These are phyloP conservation scores for Saccharomyces cerevisiae DNA, from an alignment of 805 yeast genomes.

Conservation along the genomic window DNA sequence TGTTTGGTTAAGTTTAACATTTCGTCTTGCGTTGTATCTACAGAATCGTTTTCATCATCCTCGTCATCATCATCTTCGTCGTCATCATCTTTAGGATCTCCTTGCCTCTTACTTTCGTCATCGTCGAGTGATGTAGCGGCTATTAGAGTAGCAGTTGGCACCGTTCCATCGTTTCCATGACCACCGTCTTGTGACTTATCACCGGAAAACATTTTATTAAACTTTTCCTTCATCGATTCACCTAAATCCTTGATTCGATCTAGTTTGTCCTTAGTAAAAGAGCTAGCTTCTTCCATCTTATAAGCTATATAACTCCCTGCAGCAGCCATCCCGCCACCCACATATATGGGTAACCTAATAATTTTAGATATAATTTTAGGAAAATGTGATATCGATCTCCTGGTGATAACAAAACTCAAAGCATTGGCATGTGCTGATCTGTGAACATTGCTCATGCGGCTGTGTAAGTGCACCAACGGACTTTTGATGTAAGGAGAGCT, in stretches of 20 bases:
- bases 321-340: constrained; percentile 90
- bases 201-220: constrained; percentile 25
- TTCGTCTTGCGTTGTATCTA: constrained; percentile 60
- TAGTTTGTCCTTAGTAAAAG: constrained; percentile 59
- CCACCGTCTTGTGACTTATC: constrained; percentile 53
- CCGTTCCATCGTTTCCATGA: constrained; percentile 35
- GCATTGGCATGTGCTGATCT: neutral
- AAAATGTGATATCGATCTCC: constrained; percentile 28
- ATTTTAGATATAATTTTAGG: constrained; percentile 50
- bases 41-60: constrained; percentile 45
- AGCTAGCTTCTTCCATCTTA: constrained; percentile 81
- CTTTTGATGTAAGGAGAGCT: neutral
- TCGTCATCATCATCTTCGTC: constrained; percentile 36
- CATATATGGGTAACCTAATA: constrained; percentile 62
- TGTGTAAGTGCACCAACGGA: neutral
- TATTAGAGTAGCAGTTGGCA: constrained; percentile 26
- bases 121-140: constrained; percentile 30
- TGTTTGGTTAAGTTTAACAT: constrained; percentile 86
- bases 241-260: constrained; percentile 55
- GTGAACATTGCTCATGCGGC: neutral
- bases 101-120: constrained; percentile 40
- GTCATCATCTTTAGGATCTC: constrained; percentile 36
- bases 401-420: constrained; percentile 7
- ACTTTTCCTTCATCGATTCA: constrained; percentile 41
- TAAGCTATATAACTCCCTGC: constrained; percentile 90